Conservation (phyloP, 2,329 filamentous ascomycete species). For the Diaporthe citri region DNA sequence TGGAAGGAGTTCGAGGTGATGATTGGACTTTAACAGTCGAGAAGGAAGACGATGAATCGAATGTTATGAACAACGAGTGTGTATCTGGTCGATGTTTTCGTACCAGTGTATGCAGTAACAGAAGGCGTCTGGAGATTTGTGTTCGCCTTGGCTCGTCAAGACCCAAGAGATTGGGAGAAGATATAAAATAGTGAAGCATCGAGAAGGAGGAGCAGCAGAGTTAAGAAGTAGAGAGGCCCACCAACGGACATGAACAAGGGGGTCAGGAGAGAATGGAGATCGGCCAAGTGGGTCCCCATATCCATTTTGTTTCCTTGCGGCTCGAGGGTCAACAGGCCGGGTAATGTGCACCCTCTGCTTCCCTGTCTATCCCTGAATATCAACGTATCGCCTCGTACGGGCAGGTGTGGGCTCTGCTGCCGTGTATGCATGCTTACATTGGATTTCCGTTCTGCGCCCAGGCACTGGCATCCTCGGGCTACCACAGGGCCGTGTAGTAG, state of each 20-base stretch:
- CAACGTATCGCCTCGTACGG: slow-evolving; percentile 24
- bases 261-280: slow-evolving; percentile 34
- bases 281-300: slow-evolving; percentile 21
- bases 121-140: not conserved
- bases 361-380: slow-evolving; percentile 40
- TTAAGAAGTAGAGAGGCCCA: slow-evolving; percentile 30
- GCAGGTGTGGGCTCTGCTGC: slow-evolving; percentile 3
- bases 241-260: slow-evolving; percentile 27
- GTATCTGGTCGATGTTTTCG: not conserved
- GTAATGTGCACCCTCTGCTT: not conserved
- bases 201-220: slow-evolving; percentile 22
- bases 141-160: not conserved
- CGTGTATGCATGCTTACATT: not conserved
- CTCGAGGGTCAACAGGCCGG: slow-evolving; percentile 11
- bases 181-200: slow-evolving; percentile 20
- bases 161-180: slow-evolving; percentile 12
- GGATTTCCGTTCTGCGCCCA: not conserved
- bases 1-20: not conserved
- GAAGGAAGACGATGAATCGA: slow-evolving; percentile 4
- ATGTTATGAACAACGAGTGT: slow-evolving; percentile 22
- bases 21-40: not conserved
- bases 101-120: not conserved
- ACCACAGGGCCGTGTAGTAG: slow-evolving; percentile 15
- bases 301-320: slow-evolving; percentile 36
- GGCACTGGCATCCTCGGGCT: not conserved